Base-by-base conservation (phyloP, 305 asterid species). In the Fraxinus floribunda region DNA sequence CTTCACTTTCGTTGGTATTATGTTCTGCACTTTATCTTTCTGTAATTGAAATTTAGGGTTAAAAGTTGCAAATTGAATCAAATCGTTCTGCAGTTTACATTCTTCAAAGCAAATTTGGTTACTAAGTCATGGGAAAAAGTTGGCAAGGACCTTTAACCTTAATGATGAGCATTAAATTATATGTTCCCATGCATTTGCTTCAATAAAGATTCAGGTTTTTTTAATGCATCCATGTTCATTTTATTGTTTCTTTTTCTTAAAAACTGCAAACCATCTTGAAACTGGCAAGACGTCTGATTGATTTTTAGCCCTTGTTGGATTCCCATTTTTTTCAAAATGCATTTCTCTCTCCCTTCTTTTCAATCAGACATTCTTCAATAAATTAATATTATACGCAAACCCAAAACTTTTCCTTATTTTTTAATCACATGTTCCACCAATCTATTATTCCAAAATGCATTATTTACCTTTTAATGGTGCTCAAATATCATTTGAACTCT, bases 1-100 rank as follows among this genome's bases (percentile, higher is more conserved):
- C 78, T 83, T 75, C 64, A 57, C 41, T 78, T 79, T 9, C 75
- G 15, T 36, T n/a, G 22, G 74, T 29, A 4, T 39, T 79, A 57
- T 60, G 13, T 77, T 77, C 30, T 26, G 7, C 68, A 44, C 41
- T 57, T 82, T 74, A 62, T 72, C 64, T 71, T 80, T 35, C 68
- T 7, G 24, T 75, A 39, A 77, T 30, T 70, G 29, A 57, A 70
- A 60, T 34, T 2, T 34, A 16, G 62, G 55, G 39, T 46, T 49
- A n/a, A 52, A 36, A 70, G 41, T 57, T 9, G 79, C 35, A 82
- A 49, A 60, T 60, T 36, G 7, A 34, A 64, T 79, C 52, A 34
- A 72, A 77, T 52, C 38, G 18, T 78, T 24, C 46, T 49, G 9
- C 79, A 66, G 71, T 79, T 24, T 62, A 55, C 77, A 30, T 64